A percentile compares a stretch with the other conserved stretches of the same genome.
Conservation (phyloP, 768 basidiomycete species). For the Leccinellum albellum region DNA sequence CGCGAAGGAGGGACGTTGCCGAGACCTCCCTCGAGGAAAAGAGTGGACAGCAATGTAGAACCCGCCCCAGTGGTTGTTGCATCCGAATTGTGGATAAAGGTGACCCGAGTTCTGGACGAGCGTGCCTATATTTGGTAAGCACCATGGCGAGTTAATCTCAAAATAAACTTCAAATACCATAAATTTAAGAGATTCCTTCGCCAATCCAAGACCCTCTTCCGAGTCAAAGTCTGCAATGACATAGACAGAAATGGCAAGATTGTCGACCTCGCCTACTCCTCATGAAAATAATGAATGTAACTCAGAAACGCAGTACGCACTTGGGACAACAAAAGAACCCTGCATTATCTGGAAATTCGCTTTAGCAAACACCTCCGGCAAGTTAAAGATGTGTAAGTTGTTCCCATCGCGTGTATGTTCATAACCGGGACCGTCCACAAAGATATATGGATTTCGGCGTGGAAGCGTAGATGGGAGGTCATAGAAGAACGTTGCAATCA, state of each 20-base stretch:
- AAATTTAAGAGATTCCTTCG: slow-evolving; percentile 62
- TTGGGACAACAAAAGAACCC: slow-evolving; percentile 58
- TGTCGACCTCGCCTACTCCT: slow-evolving; percentile 11
- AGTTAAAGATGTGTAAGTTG: slow-evolving; percentile 21
- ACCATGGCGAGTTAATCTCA: neutral
- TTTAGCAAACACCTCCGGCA: slow-evolving; percentile 28
- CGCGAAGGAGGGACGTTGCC: slow-evolving; percentile 21
- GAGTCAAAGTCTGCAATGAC: slow-evolving; percentile 79
- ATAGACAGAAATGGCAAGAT: slow-evolving; percentile 47
- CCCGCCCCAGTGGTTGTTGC: slow-evolving; percentile 11
- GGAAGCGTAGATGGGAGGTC: slow-evolving; percentile 72
- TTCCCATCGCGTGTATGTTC: slow-evolving; percentile 9
- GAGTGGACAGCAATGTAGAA: slow-evolving; percentile 49
- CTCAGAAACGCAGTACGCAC: slow-evolving; percentile 35
- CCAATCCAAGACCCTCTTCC: slow-evolving; percentile 50
- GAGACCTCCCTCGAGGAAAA: slow-evolving; percentile 42
- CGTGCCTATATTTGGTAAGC: slow-evolving; percentile 34
- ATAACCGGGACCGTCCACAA: slow-evolving; percentile 41
- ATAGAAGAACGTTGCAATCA: slow-evolving; percentile 79
- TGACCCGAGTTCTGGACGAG: slow-evolving; percentile 52
- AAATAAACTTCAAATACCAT: slow-evolving; percentile 43
- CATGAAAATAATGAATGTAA: slow-evolving; percentile 4
- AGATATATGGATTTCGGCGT: slow-evolving; percentile 75
- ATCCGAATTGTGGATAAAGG: slow-evolving; percentile 74
- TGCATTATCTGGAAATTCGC: slow-evolving; percentile 40